phyloP scores from a whole-genome alignment of 768 basidiomycete species.

The Mycena sanguinolenta region DNA sequence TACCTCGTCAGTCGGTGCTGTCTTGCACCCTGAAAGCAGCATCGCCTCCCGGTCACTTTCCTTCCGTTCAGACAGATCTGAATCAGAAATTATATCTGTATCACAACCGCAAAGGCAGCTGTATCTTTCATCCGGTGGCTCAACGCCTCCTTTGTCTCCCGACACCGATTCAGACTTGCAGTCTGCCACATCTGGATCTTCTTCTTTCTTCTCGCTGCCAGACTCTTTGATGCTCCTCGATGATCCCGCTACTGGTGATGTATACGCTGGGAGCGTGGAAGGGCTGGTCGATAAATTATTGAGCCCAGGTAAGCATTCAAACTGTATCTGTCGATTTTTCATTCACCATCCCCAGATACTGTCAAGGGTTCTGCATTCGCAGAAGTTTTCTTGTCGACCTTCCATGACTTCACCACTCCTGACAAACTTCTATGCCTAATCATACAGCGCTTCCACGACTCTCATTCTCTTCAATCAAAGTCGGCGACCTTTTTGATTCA shows the following conservation, averaged over 20 bases:
- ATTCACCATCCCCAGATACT: slow-evolving; percentile 41
- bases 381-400: slow-evolving; percentile 58
- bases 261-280: slow-evolving; percentile 57
- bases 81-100: slow-evolving; percentile 5
- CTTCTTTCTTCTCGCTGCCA: slow-evolving; percentile 23
- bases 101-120: neutral
- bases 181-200: slow-evolving; percentile 39
- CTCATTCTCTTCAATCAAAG: slow-evolving; percentile 52
- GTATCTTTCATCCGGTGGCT: slow-evolving; percentile 2
- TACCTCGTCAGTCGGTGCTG: slow-evolving; percentile 10
- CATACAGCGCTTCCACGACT: slow-evolving; percentile 54
- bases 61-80: slow-evolving; percentile 4
- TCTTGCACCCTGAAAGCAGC: neutral
- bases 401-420: slow-evolving; percentile 57
- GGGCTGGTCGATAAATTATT: slow-evolving; percentile 57
- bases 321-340: neutral
- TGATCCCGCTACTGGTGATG: slow-evolving; percentile 42
- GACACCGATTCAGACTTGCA: slow-evolving; percentile 24
- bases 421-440: slow-evolving; percentile 55
- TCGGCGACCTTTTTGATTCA: slow-evolving; percentile 37
- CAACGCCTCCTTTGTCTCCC: slow-evolving; percentile 18
- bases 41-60: neutral
- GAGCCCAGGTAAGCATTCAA: slow-evolving; percentile 47
- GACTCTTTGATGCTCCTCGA: slow-evolving; percentile 45
- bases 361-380: slow-evolving; percentile 52